Percentiles rank a stretch among this genome's conserved stretches.
phyloP scores from a whole-genome alignment of 2,329 filamentous ascomycete species.

The Mycosphaerella arachidis region DNA sequence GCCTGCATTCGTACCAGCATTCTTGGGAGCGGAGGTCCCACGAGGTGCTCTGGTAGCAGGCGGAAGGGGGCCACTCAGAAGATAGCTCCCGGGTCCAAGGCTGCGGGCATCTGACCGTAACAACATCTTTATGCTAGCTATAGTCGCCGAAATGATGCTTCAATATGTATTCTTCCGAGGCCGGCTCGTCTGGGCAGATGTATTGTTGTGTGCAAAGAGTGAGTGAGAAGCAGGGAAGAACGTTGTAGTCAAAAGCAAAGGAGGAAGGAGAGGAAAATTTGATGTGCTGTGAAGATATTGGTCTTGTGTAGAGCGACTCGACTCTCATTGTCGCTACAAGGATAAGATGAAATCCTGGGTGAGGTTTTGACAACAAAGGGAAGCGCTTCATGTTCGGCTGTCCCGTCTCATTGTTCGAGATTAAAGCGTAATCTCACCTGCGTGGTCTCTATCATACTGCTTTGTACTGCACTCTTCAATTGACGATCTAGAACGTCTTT shows the following conservation, averaged over 20 bases:
- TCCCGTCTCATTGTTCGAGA: not conserved
- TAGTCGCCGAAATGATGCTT: not conserved
- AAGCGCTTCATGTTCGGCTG: not conserved
- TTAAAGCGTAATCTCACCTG: not conserved
- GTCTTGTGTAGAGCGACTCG: not conserved
- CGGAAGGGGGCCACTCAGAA: not conserved
- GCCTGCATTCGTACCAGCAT: not conserved
- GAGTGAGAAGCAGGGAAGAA: not conserved
- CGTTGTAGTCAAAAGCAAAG: not conserved
- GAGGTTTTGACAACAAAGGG: not conserved
- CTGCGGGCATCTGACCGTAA: not conserved
- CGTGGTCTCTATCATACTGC: too few species aligned
- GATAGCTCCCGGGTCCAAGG: not conserved
- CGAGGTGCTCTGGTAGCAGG: not conserved
- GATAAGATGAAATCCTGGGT: not conserved
- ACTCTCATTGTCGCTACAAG: not conserved
- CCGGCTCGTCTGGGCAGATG: not conserved
- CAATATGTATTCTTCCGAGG: not conserved
- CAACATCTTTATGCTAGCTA: not conserved
- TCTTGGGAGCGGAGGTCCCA: not conserved
- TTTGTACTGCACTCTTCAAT: too few species aligned
- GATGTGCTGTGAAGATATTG: not conserved
- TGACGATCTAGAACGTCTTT: too few species aligned
- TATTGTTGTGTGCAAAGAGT: not conserved
- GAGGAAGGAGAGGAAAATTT: not conserved